Evolutionary conservation across 1,139 yeast species (phyloP).

Genomic region (Lodderomyces pseudojiufengensis): DNA sequence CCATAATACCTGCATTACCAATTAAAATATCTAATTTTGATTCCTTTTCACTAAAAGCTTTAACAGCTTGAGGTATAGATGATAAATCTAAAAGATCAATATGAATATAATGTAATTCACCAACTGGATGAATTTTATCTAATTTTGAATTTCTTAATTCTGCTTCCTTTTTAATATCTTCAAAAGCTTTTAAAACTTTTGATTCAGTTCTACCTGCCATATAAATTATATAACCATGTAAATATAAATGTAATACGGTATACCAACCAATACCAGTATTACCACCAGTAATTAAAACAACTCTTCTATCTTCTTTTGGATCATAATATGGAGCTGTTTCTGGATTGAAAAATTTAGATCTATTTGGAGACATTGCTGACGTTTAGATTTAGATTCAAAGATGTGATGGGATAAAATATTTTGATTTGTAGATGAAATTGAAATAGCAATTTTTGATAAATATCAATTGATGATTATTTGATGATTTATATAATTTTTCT

Average conservation of each 20-base stretch:
- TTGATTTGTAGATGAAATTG: too few relatives aligned
- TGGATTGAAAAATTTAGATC: slow-evolving; percentile 19
- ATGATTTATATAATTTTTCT: too few relatives aligned
- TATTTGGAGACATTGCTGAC: too few relatives aligned
- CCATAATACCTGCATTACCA: slow-evolving; percentile 45
- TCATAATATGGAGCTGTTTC: slow-evolving; percentile 30
- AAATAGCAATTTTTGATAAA: too few relatives aligned
- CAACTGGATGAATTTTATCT: slow-evolving; percentile 19
- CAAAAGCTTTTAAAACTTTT: slow-evolving; percentile 34
- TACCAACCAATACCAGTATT: slow-evolving; percentile 45
- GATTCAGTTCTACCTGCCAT: slow-evolving; percentile 40
- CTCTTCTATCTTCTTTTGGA: slow-evolving; percentile 36
- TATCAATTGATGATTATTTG: too few relatives aligned
- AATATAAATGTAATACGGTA: slow-evolving; percentile 38
- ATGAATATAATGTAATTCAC: slow-evolving; percentile 26
- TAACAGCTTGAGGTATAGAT: slow-evolving; percentile 30
- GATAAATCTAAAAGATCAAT: slow-evolving; percentile 33
- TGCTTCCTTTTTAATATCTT: slow-evolving; percentile 29
- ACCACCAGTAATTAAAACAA: slow-evolving; percentile 46
- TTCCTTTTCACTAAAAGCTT: slow-evolving; percentile 22
- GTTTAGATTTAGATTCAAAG: slow-evolving; percentile 10
- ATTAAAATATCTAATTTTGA: slow-evolving; percentile 31
- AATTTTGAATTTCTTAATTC: slow-evolving; percentile 10
- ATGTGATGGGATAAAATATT: too few relatives aligned
- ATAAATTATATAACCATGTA: slow-evolving; percentile 42